A percentile compares a stretch with the other conserved stretches of the same genome.
Evolutionary conservation across 1,284 basidiomycete genomes (phyloP).

Genomic region (Trametes versicolor): DNA sequence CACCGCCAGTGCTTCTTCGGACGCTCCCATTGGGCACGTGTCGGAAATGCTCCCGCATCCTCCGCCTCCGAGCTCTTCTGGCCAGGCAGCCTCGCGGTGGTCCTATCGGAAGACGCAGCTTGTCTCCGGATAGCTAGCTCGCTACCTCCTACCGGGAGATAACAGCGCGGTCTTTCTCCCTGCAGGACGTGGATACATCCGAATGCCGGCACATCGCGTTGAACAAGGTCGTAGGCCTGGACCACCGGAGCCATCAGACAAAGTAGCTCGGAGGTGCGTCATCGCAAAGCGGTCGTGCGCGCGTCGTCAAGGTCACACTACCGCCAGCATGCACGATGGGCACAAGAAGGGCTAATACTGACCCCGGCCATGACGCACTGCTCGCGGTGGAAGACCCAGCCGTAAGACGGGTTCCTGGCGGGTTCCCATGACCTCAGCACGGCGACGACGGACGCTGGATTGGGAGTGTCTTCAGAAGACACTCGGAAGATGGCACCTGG

Average conservation of each 20-base stretch:
- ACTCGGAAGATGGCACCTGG: neutral
- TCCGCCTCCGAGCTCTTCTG: neutral
- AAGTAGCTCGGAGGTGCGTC: conserved; percentile 14
- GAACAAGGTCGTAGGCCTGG: neutral
- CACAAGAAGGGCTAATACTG: conserved; percentile 6
- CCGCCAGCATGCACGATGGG: conserved; percentile 6
- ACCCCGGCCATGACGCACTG: neutral
- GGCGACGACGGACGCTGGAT: conserved; percentile 7
- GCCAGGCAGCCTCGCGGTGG: neutral
- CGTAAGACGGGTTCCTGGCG: conserved; percentile 6
- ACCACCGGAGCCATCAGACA: neutral
- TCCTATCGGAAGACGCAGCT: neutral
- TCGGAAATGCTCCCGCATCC: neutral
- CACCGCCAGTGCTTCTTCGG: conserved; percentile 21
- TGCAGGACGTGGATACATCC: too few relatives aligned
- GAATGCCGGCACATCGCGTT: too few relatives aligned
- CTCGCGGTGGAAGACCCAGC: too few relatives aligned
- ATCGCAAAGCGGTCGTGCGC: conserved; percentile 19
- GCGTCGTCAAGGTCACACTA: conserved; percentile 32
- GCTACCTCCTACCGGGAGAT: too few relatives aligned
- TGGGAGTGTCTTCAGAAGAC: neutral
- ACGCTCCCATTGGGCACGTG: conserved; percentile 27
- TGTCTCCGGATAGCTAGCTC: neutral
- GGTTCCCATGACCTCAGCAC: conserved; percentile 18
- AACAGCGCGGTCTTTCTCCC: neutral